Percentiles rank a stretch among this genome's conserved stretches.
These are phyloP conservation scores for Corrigiola litoralis DNA, from an alignment of 179 eudicot genomes.

Conservation along the genomic window DNA sequence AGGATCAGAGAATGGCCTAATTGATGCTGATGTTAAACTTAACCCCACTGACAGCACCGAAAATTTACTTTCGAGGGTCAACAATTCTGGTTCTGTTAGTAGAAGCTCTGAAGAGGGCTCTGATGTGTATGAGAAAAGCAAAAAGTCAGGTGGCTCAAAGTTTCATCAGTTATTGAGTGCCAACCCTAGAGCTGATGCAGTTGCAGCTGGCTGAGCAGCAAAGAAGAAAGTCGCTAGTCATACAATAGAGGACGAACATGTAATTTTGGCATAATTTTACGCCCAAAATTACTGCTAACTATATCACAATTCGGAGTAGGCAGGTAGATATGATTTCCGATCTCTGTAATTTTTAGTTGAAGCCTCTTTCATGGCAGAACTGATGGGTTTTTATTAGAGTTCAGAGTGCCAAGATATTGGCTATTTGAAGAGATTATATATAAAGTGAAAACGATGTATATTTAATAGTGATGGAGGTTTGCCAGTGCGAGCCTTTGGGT, in stretches of 20 bases:
- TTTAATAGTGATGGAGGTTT: too few relatives aligned
- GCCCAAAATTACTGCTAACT: slow-evolving; percentile 61
- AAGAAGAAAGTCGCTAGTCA: not conserved
- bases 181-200: slow-evolving; percentile 72
- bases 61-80: slow-evolving; percentile 70
- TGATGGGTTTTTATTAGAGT: slow-evolving; percentile 31
- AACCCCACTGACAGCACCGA: slow-evolving; percentile 54
- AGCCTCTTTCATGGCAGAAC: slow-evolving; percentile 30
- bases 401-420: slow-evolving; percentile 38
- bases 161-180: slow-evolving; percentile 69
- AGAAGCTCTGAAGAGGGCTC: slow-evolving; percentile 39
- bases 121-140: slow-evolving; percentile 39
- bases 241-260: slow-evolving; percentile 27
- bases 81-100: slow-evolving; percentile 48
- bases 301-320: slow-evolving; percentile 25
- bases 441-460: slow-evolving; percentile 21
- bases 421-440: not conserved
- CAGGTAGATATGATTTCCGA: slow-evolving; percentile 16
- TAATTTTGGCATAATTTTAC: slow-evolving; percentile 61
- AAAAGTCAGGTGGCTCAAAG: slow-evolving; percentile 54
- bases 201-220: slow-evolving; percentile 65
- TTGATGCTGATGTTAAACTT: slow-evolving; percentile 24
- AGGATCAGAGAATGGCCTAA: slow-evolving; percentile 28
- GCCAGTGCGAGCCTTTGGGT: not conserved
- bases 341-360: slow-evolving; percentile 15